phyloP scores from a whole-genome alignment of 2,329 filamentous ascomycete species.

The Penicillium freii region DNA sequence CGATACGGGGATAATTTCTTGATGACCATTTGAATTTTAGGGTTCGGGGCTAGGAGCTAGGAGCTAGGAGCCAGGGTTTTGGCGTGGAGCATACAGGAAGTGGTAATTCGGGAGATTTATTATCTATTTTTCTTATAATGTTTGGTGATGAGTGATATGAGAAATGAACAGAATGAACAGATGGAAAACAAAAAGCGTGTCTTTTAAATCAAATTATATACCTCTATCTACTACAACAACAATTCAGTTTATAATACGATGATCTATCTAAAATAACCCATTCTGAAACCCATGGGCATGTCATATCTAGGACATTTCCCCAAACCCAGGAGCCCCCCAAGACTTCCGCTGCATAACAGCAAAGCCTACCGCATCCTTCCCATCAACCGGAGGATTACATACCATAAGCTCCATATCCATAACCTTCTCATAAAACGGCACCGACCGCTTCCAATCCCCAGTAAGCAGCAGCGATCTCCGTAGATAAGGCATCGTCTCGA shows the following conservation, averaged over 20 bases:
- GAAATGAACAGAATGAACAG: constrained; percentile 6
- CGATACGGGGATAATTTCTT: not conserved
- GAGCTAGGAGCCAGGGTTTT: not conserved
- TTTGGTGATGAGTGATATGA: constrained; percentile 4
- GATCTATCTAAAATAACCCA: too few relatives aligned
- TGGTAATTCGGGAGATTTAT: not conserved
- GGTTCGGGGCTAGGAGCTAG: too few relatives aligned
- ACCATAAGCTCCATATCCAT: constrained; percentile 2
- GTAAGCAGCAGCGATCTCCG: constrained; percentile 12
- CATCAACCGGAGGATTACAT: not conserved
- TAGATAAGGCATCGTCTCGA: constrained; percentile 13
- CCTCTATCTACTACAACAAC: not conserved
- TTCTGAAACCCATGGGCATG: too few relatives aligned
- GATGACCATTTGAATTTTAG: not conserved
- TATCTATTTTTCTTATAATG: not conserved
- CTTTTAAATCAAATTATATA: not conserved
- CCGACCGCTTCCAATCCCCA: constrained; percentile 7
- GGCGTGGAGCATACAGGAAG: not conserved
- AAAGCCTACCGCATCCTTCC: not conserved
- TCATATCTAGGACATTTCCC: not conserved
- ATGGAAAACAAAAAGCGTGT: not conserved
- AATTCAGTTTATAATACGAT: not conserved
- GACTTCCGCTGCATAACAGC: constrained; percentile 7
- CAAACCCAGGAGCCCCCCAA: not conserved
- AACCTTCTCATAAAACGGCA: constrained; percentile 8